Evolutionary conservation across 805 yeast species (phyloP), one percentile per base, ranked within the genome.

Genomic region (Vanderwaltozyma verrucispora): DNA sequence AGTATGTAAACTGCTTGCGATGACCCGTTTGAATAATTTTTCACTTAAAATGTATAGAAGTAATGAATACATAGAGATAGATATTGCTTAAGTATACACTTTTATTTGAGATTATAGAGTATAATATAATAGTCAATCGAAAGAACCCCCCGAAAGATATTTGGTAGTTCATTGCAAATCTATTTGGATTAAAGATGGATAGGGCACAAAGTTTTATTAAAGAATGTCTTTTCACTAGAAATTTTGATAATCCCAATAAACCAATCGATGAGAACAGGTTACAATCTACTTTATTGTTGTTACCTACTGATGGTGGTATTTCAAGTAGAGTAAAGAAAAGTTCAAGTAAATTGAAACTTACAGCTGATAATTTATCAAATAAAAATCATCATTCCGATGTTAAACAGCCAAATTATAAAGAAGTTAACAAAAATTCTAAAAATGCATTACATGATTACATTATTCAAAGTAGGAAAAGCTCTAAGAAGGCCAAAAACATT

Each of bases 281-380:
- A 42, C 59, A 44, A 37, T 61, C 41, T 26, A 61, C 51, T 30
- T 52, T 48, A 18, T 38, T 57, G 9, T 36, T 59, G 6, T 37
- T 53, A 15, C 68, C 69, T 7, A 62, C 68, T 1, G 63, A 55
- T 43, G 61, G 60, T 21, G 59, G 58, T 12, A 28, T 47, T 3
- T 40, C 53, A 9, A 33, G 49, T 4, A 43, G 43, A 31, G 39
- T 55, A 28, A 51, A 48, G 31, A 49, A 41, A 25, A 50, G 37
- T 36, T 50, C 36, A 35, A 48, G 37, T 16, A 46, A 35, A 35
- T 34, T 33, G 21, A 49, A 40, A 18, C 38, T 38, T 21, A 50
- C 43, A 28, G 29, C 44, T 8, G 42, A 36, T 10, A 38, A 30
- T 19, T 28, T 43, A 3, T 7, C 23, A 7, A 9, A 21, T 9